Conservation (phyloP, 2,329 filamentous ascomycete genomes). For the Nemania sp. region DNA sequence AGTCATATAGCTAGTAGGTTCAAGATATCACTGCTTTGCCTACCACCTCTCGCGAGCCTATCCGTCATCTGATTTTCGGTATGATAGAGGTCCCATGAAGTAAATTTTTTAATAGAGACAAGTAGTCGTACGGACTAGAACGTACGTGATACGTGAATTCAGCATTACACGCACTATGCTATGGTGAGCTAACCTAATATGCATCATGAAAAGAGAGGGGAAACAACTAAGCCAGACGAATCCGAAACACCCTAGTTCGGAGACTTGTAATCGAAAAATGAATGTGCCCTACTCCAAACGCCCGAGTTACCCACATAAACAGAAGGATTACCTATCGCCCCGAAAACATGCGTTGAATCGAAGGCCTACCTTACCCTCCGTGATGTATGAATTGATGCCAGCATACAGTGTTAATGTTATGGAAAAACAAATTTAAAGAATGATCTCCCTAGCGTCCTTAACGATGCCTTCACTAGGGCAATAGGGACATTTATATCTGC, state of each 20-base stretch:
- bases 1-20: constrained; percentile 25
- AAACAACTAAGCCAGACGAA: background rate
- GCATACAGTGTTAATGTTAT: background rate
- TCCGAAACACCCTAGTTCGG: background rate
- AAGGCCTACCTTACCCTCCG: background rate
- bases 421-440: constrained; percentile 61
- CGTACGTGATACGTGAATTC: background rate
- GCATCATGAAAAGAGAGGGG: background rate
- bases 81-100: background rate
- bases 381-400: background rate
- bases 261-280: background rate
- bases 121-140: background rate
- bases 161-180: constrained; percentile 5
- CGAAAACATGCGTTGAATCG: background rate
- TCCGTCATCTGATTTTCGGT: constrained; percentile 3
- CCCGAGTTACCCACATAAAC: constrained; percentile 4
- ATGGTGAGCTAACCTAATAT: constrained; percentile 3
- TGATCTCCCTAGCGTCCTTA: constrained; percentile 80
- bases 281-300: constrained; percentile 14
- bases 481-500: constrained; percentile 93
- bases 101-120: constrained; percentile 5
- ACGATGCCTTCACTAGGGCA: constrained; percentile 86
- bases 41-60: background rate
- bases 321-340: constrained; percentile 5
- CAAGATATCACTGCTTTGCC: constrained; percentile 31